Evolutionary conservation across 2,329 filamentous ascomycete species (phyloP), one percentile per base, ranked within the genome.

Genomic region (Oidium heveae): DNA sequence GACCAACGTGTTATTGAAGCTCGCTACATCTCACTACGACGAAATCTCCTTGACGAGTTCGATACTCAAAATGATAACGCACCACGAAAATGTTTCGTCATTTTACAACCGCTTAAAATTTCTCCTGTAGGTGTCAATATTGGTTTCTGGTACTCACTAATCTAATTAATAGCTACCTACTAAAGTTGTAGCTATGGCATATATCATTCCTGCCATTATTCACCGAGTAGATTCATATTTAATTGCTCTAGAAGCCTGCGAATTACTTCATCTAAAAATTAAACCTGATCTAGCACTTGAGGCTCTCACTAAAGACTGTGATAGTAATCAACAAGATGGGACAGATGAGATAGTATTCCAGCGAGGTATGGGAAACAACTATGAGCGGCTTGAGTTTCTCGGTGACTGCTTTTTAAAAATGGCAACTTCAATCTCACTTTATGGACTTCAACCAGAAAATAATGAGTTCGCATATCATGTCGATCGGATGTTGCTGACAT

Each of bases 401-500:
- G 91, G 91, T 0, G 91, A 98, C 65, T 84, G 82, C 36, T 94
- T 95, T 62, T 72, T 98, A 56, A 98, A 98, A 68, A 89, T 95
- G 80, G 86, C 85, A 12, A 95, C 89, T 0, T 89, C 88, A 0
- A 87, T 98, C 54, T 80, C 87, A 0, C 72, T 94, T 0, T 96
- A 84, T 64, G 82, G 82, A 0, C 74, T 79, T 32, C 79, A 84
- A 20, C 86, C 86, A 0, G 76, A 84, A 51, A 78, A 83, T 57
- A 79, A 86, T 59, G 91, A 98, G 63, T 93, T 81, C 52, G 79
- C 85, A 55, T 91, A 85, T 61, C 91, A 98, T 63, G 84, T 94
- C 8, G 81, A 86, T 60, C 80, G 91, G 16, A 96, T 96, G 89
- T 64, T 82, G 20, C 74, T 96, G 61, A 74, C 96, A 16, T 94